Evolutionary conservation across 768 basidiomycete species (phyloP).

Genomic region (Kwoniella mangroviensis): DNA sequence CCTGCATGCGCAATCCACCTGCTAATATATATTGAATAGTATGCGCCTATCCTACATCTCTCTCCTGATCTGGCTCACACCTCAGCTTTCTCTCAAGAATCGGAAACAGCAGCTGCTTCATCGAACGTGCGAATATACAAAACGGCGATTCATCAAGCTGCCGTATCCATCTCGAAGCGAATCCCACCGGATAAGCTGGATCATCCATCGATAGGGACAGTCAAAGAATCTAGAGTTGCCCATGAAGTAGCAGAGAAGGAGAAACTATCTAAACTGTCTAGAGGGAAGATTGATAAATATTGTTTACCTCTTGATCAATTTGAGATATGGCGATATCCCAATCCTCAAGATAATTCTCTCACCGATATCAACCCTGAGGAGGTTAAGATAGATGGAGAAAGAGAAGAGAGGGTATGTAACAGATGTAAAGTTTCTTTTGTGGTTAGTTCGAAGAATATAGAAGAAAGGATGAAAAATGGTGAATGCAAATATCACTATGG

Average conservation of each 20-base stretch:
- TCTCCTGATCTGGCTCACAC: constrained; percentile 45
- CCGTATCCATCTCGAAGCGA: constrained; percentile 46
- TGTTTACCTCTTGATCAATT: constrained; percentile 68
- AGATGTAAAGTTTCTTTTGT: constrained; percentile 74
- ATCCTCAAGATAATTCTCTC: constrained; percentile 65
- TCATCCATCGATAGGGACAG: constrained; percentile 56
- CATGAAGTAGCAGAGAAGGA: constrained; percentile 41
- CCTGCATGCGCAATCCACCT: background rate
- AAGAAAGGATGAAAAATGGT: constrained; percentile 47
- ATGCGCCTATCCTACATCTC: constrained; percentile 30
- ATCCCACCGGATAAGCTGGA: constrained; percentile 33
- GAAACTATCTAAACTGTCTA: constrained; percentile 44
- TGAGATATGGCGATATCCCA: constrained; percentile 71
- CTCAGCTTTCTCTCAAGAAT: constrained; percentile 47
- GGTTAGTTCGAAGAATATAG: constrained; percentile 64
- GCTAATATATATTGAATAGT: constrained; percentile 26
- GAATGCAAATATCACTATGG: constrained; percentile 88
- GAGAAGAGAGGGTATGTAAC: constrained; percentile 69
- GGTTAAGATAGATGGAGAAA: constrained; percentile 65
- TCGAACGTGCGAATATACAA: constrained; percentile 47
- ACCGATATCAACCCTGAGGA: constrained; percentile 59
- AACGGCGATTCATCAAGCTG: constrained; percentile 52
- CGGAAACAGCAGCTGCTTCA: constrained; percentile 42
- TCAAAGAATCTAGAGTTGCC: constrained; percentile 48
- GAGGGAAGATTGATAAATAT: constrained; percentile 63